phyloP scores from a whole-genome alignment of 176 grass and related monocot genomes.

The Carex parvula region DNA sequence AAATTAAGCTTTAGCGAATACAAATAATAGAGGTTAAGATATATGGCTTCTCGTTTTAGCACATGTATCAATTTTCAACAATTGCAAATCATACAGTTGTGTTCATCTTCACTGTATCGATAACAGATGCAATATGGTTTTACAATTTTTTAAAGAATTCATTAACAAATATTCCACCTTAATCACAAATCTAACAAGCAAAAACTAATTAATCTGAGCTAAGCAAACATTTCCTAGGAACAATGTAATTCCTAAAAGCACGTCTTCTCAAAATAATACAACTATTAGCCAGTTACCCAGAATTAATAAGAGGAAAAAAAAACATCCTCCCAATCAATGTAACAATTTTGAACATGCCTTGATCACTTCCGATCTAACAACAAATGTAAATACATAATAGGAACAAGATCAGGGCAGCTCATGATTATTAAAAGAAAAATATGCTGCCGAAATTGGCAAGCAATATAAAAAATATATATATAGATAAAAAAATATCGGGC shows the following conservation, averaged over 20 bases:
- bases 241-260: background rate
- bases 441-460: background rate
- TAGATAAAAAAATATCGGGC: background rate
- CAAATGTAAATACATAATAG: slow-evolving; percentile 1
- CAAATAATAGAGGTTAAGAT: no score
- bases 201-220: background rate
- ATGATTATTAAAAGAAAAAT: slow-evolving; percentile 1
- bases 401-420: background rate
- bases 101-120: no score
- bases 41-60: no score
- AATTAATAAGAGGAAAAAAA: background rate
- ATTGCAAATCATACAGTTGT: no score
- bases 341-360: background rate
- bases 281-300: background rate
- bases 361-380: background rate
- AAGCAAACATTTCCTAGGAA: background rate
- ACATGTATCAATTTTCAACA: no score
- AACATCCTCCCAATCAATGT: background rate
- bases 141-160: background rate
- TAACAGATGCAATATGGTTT: background rate
- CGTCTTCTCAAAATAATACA: background rate
- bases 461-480: slow-evolving; percentile 5
- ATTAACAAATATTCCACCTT: no score
- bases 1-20: background rate
- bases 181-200: background rate